These are phyloP conservation scores for Beauveria rudraprayagi DNA, from an alignment of 2,329 filamentous ascomycete genomes.

Conservation along the genomic window DNA sequence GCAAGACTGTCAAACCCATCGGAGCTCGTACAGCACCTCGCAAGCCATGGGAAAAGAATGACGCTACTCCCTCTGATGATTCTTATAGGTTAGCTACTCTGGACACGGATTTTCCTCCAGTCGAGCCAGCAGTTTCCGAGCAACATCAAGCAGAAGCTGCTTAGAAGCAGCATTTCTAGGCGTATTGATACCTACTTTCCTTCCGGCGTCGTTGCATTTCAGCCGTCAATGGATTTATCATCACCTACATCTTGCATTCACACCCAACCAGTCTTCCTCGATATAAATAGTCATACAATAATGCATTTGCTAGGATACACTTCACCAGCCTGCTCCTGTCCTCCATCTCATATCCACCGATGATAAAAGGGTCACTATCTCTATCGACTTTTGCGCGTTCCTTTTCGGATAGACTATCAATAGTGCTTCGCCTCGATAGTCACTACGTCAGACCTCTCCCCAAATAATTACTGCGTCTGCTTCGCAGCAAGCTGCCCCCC, in stretches of 20 bases:
- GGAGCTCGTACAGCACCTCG: slow-evolving; percentile 39
- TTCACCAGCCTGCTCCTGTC: background rate
- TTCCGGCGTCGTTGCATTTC: background rate
- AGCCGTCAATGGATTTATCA: background rate
- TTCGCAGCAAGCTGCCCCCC: slow-evolving; percentile 11
- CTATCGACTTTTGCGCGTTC: background rate
- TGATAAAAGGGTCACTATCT: background rate
- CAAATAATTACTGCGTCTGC: background rate
- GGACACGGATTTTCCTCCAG: slow-evolving; percentile 29
- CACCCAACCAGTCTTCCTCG: background rate
- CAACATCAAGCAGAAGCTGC: slow-evolving; percentile 20
- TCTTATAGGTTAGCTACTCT: slow-evolving; percentile 19
- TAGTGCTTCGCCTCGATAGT: background rate
- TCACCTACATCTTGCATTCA: background rate
- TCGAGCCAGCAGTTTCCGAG: slow-evolving; percentile 27
- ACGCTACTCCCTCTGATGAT: slow-evolving; percentile 10
- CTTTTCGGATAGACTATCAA: background rate
- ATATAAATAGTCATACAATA: slow-evolving; percentile 6
- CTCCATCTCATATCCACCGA: slow-evolving; percentile 8
- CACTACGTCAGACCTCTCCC: background rate
- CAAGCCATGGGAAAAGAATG: slow-evolving; percentile 73
- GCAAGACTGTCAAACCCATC: slow-evolving; percentile 38
- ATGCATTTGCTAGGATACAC: slow-evolving; percentile 9
- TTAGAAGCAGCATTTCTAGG: background rate
- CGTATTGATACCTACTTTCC: background rate